These are phyloP conservation scores for Saturnispora bothae DNA, from an alignment of 805 yeast species.

Conservation along the genomic window DNA sequence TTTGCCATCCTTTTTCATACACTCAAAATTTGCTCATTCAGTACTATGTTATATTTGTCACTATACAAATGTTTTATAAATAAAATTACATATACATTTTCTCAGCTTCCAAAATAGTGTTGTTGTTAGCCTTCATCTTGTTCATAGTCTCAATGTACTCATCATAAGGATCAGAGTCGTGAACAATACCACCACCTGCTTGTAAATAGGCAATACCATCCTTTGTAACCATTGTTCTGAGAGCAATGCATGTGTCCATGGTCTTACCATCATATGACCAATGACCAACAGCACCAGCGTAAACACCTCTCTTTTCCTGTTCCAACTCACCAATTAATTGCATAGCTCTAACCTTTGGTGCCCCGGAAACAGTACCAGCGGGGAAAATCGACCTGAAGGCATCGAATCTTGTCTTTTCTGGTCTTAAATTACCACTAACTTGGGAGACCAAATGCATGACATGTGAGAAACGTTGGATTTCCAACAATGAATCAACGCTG, in stretches of 20 bases:
- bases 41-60: too few species aligned
- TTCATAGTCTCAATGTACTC: conserved; percentile 95
- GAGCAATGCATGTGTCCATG: conserved; percentile 96
- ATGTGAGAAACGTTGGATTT: conserved; percentile 89
- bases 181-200: conserved; percentile 98
- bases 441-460: conserved; percentile 95
- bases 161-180: conserved; percentile 88
- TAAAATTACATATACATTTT: conserved; percentile 20
- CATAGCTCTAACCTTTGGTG: conserved; percentile 97
- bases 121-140: conserved; percentile 89
- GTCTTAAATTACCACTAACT: conserved; percentile 82
- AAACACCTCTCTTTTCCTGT: conserved; percentile 86
- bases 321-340: conserved; percentile 85
- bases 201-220: conserved; percentile 86
- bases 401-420: conserved; percentile 82
- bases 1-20: conserved; percentile 3
- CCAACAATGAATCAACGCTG: conserved; percentile 75
- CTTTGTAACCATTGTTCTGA: conserved; percentile 93
- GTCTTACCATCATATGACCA: conserved; percentile 94
- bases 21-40: neutral
- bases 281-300: conserved; percentile 98
- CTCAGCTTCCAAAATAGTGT: conserved; percentile 90
- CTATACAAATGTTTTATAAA: too few species aligned
- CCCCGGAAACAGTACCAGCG: conserved; percentile 98
- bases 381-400: conserved; percentile 98